Base-by-base conservation (phyloP, 495 filamentous ascomycete genomes). In the Talaromyces trachyspermus region DNA sequence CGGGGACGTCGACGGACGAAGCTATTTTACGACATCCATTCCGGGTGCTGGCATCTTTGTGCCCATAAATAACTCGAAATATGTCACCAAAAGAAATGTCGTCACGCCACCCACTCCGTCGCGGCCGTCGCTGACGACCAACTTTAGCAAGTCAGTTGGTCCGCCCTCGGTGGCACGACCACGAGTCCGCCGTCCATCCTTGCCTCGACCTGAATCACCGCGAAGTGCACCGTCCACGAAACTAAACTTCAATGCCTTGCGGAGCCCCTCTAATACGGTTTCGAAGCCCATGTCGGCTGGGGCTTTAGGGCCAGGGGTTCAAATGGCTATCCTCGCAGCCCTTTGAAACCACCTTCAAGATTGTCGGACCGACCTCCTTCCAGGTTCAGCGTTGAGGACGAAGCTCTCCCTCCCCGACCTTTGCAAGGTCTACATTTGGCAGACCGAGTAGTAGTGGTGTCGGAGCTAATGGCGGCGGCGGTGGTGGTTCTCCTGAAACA, bases 1-100 rank as follows among this genome's bases (percentile, higher is more conserved):
- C 55, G 92, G 92, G 27, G 91, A 95, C 68, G 94, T 99, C 39
- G 92, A 99, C 51, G 94, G 92, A 19, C 61, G 60, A 32, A 65
- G 63, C 37, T 98, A 98, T 68, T 98, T 98, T 59, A 75, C 72
- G 3, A 95, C 94, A 6, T 76, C 79, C 2, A 66, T 80, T 27
- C 76, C 84, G 10, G 87, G 87, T 23, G 80, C 91, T 5, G 92
- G 92, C 24, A 97, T 99, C 56, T 99, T 99, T 59, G 77, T 99
- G 4, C 94, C 92, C 9, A 76, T 95, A 45, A 84, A 85, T 64
- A 91, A 91, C 61, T 84, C 84, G 35, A 75, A 77, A 53, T 90
- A 86, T 75, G 48, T 83, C 78, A 52, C 79, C 71, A 35, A 73
- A 69, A 46, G 74, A 71, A 75, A 77, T n/a, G 77, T 83, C 11